A percentile compares a stretch with the other conserved stretches of the same genome.
Evolutionary conservation across 148 eudicot species (phyloP).

Genomic region (Bassia scoparia): DNA sequence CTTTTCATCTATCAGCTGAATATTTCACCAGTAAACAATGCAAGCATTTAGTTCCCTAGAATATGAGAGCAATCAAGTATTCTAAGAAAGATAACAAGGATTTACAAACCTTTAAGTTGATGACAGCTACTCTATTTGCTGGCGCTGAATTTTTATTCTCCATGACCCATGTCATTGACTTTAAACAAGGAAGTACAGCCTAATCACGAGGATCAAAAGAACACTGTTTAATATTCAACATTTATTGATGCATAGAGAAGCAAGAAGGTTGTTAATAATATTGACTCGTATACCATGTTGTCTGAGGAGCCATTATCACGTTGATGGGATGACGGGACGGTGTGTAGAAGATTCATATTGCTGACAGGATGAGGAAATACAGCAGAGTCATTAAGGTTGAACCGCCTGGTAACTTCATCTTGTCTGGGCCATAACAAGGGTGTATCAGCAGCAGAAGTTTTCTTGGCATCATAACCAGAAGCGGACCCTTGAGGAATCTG

Average conservation of each 20-base stretch:
- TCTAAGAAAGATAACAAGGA: constrained; percentile 7
- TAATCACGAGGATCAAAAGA: constrained; percentile 21
- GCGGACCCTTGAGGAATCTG: constrained; percentile 44
- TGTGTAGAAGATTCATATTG: constrained; percentile 57
- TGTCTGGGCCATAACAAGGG: constrained; percentile 84
- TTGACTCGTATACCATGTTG: constrained; percentile 45
- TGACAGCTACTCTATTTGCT: constrained; percentile 79
- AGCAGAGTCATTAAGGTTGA: constrained; percentile 71
- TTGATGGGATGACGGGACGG: constrained; percentile 66
- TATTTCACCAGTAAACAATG: neutral
- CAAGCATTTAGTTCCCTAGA: neutral
- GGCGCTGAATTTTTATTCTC: constrained; percentile 69
- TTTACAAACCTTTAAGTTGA: constrained; percentile 67
- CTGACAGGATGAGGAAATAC: constrained; percentile 42
- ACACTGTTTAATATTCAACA: no score
- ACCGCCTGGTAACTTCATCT: constrained; percentile 58
- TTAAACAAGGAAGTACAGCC: constrained; percentile 81
- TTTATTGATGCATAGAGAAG: neutral
- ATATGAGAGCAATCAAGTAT: neutral
- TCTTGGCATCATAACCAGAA: constrained; percentile 45
- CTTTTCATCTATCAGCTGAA: neutral
- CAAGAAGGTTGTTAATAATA: neutral
- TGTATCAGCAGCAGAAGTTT: constrained; percentile 44
- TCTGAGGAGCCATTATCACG: constrained; percentile 61
- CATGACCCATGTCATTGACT: constrained; percentile 97